A percentile compares a stretch with the other conserved stretches of the same genome.
Evolutionary conservation across 441 rosid genomes (phyloP).

Genomic region (Populus hybrid): DNA sequence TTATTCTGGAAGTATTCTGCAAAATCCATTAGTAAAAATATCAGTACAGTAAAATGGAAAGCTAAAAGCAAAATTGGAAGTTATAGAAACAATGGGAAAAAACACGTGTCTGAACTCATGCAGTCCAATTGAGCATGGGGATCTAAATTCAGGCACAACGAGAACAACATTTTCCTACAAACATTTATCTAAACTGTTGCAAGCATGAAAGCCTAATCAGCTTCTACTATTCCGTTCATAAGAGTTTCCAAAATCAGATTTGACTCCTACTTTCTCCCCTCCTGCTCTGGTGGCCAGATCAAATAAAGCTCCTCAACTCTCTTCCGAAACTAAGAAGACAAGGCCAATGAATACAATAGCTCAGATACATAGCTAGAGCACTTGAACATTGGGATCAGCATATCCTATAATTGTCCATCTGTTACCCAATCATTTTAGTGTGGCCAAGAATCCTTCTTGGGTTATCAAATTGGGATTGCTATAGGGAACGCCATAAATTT

Average conservation of each 20-base stretch:
- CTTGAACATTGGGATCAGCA: neutral
- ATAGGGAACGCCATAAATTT: too few relatives aligned
- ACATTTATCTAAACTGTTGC: neutral
- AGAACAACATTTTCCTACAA: neutral
- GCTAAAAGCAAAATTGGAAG: constrained; percentile 6
- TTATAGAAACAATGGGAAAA: neutral
- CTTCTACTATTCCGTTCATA: neutral
- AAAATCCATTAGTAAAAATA: constrained; percentile 29
- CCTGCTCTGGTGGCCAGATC: neutral
- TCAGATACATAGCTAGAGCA: neutral
- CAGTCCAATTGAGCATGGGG: neutral
- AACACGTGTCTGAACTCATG: neutral
- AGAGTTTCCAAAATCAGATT: neutral
- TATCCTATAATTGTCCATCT: neutral
- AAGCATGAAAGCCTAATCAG: neutral
- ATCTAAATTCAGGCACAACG: neutral
- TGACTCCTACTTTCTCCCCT: neutral
- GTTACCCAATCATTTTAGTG: neutral
- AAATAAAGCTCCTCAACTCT: neutral
- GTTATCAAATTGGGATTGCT: too few relatives aligned
- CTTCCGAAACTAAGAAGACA: neutral
- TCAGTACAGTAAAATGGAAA: constrained; percentile 8
- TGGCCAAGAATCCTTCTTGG: too few relatives aligned
- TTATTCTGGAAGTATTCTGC: constrained; percentile 98
- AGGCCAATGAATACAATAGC: neutral